Conservation (phyloP, 148 eudicot genomes). For the Salicornia ramosissima region DNA sequence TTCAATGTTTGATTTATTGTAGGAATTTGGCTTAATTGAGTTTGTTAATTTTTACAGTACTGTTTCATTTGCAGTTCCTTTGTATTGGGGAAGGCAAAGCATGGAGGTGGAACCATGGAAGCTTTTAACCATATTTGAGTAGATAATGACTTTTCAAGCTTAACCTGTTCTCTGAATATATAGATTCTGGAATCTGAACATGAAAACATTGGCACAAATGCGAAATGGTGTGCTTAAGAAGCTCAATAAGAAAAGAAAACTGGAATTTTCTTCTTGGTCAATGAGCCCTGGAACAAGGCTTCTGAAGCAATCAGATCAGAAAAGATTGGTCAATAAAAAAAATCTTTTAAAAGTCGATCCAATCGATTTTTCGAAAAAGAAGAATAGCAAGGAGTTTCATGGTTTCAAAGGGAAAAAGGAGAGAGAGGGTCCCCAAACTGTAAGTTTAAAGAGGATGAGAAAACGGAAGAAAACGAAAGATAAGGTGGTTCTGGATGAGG, state of each 20-base stretch:
- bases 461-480: constrained; percentile 43
- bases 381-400: constrained; percentile 9
- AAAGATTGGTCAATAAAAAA: constrained; percentile 21
- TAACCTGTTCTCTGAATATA: not conserved
- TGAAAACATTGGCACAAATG: constrained; percentile 29
- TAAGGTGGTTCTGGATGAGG: constrained; percentile 53
- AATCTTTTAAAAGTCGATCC: constrained; percentile 6
- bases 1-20: too few species aligned
- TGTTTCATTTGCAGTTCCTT: too few species aligned
- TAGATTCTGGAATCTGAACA: constrained; percentile 16
- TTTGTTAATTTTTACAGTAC: too few species aligned
- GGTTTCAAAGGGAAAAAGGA: constrained; percentile 23
- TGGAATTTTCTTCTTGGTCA: constrained; percentile 8
- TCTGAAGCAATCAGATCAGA: constrained; percentile 16
- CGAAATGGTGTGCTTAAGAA: constrained; percentile 21
- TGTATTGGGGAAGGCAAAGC: too few species aligned
- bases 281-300: constrained; percentile 14
- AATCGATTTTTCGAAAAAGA: constrained; percentile 10
- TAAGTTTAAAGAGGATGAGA: constrained; percentile 37
- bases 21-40: too few species aligned
- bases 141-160: not conserved
- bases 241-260: constrained; percentile 22
- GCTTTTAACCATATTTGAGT: too few species aligned
- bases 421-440: constrained; percentile 12
- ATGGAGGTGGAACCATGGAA: not conserved